A percentile compares a stretch with the other conserved stretches of the same genome.
Conservation (phyloP, 768 basidiomycete genomes). For the Podaxis mareebaensis region DNA sequence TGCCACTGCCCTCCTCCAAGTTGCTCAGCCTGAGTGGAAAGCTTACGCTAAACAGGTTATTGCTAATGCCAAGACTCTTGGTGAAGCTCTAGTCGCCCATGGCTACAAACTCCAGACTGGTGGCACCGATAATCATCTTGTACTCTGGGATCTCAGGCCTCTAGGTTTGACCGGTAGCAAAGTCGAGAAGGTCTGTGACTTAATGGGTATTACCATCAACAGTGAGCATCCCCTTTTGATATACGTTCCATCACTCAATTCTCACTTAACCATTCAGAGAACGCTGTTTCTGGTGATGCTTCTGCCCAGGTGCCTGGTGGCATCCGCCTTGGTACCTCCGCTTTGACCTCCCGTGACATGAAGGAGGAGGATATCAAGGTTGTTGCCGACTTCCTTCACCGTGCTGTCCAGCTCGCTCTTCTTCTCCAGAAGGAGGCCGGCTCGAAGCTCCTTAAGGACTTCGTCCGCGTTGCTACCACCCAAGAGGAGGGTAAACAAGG, state of each 20-base stretch:
- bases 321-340: conserved; percentile 93
- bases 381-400: conserved; percentile 91
- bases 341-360: conserved; percentile 95
- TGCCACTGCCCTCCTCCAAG: conserved; percentile 92
- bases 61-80: conserved; percentile 80
- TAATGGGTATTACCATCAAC: conserved; percentile 96
- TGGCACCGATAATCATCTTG: conserved; percentile 96
- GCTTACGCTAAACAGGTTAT: conserved; percentile 95
- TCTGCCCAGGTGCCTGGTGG: conserved; percentile 96
- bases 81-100: conserved; percentile 63
- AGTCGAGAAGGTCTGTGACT: conserved; percentile 97
- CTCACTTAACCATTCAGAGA: conserved; percentile 53
- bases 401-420: conserved; percentile 88
- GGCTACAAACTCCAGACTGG: conserved; percentile 97
- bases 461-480: conserved; percentile 76
- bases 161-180: conserved; percentile 96
- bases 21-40: conserved; percentile 85
- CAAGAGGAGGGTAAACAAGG: conserved; percentile 73
- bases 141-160: conserved; percentile 97
- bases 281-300: conserved; percentile 95
- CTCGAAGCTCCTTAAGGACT: conserved; percentile 94
- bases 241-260: not conserved
- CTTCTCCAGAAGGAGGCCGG: conserved; percentile 93
- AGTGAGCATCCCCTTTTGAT: conserved; percentile 47
- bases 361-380: conserved; percentile 80